Evolutionary conservation across 495 filamentous ascomycete species (phyloP).

Genomic region (Trichoderma gamsii): DNA sequence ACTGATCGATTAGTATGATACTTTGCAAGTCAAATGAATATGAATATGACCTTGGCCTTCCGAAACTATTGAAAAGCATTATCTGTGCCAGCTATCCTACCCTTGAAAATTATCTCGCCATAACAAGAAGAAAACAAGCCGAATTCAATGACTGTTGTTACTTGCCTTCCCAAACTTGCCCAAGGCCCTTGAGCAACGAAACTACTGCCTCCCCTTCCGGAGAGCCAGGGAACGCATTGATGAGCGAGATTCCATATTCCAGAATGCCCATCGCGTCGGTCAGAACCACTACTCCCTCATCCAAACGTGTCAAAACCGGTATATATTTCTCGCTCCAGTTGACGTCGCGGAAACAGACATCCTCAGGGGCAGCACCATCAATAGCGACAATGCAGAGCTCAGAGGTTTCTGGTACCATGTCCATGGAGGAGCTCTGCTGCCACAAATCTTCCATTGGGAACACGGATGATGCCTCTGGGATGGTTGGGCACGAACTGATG

Average conservation of each 20-base stretch:
- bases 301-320: not conserved
- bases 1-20: too few species aligned
- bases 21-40: too few species aligned
- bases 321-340: not conserved
- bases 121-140: not conserved
- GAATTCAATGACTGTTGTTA: not conserved
- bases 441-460: not conserved
- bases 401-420: not conserved
- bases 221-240: not conserved
- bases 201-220: not conserved
- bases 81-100: too few species aligned
- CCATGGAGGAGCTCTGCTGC: not conserved
- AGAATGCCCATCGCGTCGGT: not conserved
- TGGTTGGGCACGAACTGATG: conserved; percentile 25
- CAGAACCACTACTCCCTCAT: not conserved
- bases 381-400: conserved; percentile 27
- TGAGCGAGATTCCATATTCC: conserved; percentile 6
- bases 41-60: too few species aligned
- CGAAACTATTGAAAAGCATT: too few species aligned
- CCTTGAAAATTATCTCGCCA: not conserved
- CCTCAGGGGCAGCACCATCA: conserved; percentile 35
- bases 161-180: not conserved
- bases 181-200: not conserved
- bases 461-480: conserved; percentile 11
- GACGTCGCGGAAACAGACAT: conserved; percentile 25